phyloP scores from a whole-genome alignment of 163 green algal species.

The Scenedesmus sp. region DNA sequence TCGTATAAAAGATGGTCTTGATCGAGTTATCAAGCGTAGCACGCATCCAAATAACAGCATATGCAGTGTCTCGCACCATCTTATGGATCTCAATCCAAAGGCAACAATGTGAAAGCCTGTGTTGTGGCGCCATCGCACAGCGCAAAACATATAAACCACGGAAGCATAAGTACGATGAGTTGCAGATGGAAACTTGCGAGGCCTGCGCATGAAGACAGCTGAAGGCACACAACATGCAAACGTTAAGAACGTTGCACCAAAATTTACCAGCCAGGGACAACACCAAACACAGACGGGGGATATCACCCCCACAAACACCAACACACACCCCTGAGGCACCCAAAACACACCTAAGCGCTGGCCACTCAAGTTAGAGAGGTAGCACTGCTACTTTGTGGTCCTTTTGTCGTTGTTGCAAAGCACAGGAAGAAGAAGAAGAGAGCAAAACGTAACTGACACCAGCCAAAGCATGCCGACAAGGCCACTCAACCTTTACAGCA shows the following conservation, averaged over 20 bases:
- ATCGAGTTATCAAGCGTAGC: neutral
- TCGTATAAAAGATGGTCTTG: neutral
- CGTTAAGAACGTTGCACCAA: neutral
- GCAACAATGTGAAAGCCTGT: neutral
- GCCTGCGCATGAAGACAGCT: neutral
- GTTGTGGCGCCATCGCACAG: neutral
- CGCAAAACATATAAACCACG: neutral
- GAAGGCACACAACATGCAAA: neutral
- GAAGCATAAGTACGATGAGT: too few species aligned
- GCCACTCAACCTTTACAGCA: neutral
- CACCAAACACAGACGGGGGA: neutral
- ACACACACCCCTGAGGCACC: neutral
- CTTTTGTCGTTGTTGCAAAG: constrained; percentile 13
- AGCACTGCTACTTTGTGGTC: neutral
- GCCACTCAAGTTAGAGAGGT: neutral
- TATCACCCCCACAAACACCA: neutral
- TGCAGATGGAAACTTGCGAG: neutral
- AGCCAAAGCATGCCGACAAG: neutral
- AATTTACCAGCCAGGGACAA: neutral
- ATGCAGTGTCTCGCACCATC: neutral
- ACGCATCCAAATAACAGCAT: neutral
- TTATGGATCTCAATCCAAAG: neutral
- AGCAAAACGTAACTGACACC: neutral
- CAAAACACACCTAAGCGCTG: neutral
- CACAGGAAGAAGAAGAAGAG: neutral